Evolutionary conservation across 495 filamentous ascomycete species (phyloP).

Genomic region (Trichocladium uniseriatum): DNA sequence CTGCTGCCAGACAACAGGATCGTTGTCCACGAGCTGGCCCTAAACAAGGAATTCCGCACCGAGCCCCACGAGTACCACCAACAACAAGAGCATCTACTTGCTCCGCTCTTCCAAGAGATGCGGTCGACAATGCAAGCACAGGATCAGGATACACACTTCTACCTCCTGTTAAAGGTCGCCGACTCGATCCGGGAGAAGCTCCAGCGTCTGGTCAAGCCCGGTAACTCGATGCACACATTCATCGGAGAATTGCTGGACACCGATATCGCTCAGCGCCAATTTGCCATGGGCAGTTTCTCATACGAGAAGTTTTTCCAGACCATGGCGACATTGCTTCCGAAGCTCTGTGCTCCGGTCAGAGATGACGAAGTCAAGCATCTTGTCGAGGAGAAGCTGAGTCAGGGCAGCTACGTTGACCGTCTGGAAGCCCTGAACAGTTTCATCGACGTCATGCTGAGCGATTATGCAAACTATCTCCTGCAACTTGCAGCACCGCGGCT

Average conservation of each 20-base stretch:
- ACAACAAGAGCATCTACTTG: slow-evolving; percentile 41
- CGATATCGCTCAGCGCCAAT: slow-evolving; percentile 65
- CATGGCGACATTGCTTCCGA: slow-evolving; percentile 81
- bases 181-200: slow-evolving; percentile 77
- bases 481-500: slow-evolving; percentile 70
- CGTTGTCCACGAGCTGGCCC: slow-evolving; percentile 82
- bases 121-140: slow-evolving; percentile 60
- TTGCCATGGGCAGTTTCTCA: slow-evolving; percentile 73
- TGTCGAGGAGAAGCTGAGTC: slow-evolving; percentile 53
- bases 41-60: slow-evolving; percentile 72
- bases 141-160: slow-evolving; percentile 50
- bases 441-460: slow-evolving; percentile 84
- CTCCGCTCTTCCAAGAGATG: slow-evolving; percentile 70
- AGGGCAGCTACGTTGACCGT: slow-evolving; percentile 75
- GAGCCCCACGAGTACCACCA: slow-evolving; percentile 42
- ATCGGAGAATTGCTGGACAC: slow-evolving; percentile 82
- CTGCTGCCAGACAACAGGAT: slow-evolving; percentile 75
- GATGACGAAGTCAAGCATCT: slow-evolving; percentile 77
- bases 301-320: slow-evolving; percentile 89
- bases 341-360: slow-evolving; percentile 84
- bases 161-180: slow-evolving; percentile 75
- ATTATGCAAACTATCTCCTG: slow-evolving; percentile 91
- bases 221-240: slow-evolving; percentile 70
- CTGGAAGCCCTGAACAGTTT: slow-evolving; percentile 74
- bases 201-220: slow-evolving; percentile 66